Percentiles rank a stretch among this genome's conserved stretches.
Evolutionary conservation across 2,329 filamentous ascomycete species (phyloP).

Genomic region (Aschersonia sp.): DNA sequence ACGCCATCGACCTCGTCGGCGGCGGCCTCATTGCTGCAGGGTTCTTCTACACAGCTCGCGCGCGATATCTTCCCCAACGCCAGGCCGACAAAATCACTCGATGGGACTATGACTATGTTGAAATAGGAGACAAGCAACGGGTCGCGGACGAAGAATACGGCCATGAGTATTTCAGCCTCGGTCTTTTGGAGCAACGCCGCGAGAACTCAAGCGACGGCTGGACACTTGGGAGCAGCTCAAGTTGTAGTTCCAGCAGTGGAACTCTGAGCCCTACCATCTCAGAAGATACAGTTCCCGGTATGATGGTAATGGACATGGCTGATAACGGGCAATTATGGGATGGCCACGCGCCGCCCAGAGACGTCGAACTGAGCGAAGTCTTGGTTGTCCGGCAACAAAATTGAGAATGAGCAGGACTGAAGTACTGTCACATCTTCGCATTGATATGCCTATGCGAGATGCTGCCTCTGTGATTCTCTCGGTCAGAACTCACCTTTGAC

Average conservation of each 20-base stretch:
- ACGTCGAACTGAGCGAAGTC: slow-evolving; percentile 31
- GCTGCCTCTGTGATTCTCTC: too few relatives aligned
- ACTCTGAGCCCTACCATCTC: slow-evolving; percentile 35
- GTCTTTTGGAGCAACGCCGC: slow-evolving; percentile 26
- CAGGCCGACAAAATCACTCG: slow-evolving; percentile 76
- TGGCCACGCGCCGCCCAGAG: slow-evolving; percentile 18
- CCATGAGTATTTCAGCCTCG: slow-evolving; percentile 30
- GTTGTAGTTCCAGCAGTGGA: slow-evolving; percentile 34
- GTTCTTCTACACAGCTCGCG: slow-evolving; percentile 70
- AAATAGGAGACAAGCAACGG: slow-evolving; percentile 52
- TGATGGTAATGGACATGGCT: slow-evolving; percentile 20
- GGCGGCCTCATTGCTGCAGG: slow-evolving; percentile 67
- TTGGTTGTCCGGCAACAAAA: slow-evolving; percentile 22
- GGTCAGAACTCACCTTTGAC: not conserved
- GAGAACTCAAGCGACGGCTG: slow-evolving; percentile 65
- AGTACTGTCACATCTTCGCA: too few relatives aligned
- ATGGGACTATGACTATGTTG: slow-evolving; percentile 93
- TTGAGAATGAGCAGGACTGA: not conserved
- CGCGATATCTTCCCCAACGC: slow-evolving; percentile 65
- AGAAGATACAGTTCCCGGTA: slow-evolving; percentile 23
- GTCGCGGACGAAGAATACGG: slow-evolving; percentile 31
- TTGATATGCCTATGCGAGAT: too few relatives aligned
- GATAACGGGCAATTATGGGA: slow-evolving; percentile 24
- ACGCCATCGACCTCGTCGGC: slow-evolving; percentile 81
- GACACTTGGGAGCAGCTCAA: slow-evolving; percentile 75